Evolutionary conservation across 805 yeast genomes (phyloP).

Genomic region (Kluyveromyces aestuarii): DNA sequence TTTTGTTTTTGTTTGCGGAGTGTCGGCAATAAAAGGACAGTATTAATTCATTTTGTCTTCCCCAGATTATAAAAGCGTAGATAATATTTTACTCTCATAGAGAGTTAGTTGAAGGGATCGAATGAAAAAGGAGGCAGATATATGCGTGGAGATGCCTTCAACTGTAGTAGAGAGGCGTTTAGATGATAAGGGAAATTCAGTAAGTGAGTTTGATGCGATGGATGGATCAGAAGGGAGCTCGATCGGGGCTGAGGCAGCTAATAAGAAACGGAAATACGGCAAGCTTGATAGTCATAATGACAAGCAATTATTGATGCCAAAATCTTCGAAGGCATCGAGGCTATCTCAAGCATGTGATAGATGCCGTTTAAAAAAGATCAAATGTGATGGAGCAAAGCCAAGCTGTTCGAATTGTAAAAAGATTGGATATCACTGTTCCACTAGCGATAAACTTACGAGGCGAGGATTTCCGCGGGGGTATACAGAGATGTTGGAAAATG

Average conservation of each 20-base stretch:
- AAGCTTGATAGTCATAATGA: conserved; percentile 17
- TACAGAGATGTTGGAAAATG: conserved; percentile 63
- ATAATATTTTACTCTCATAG: neutral
- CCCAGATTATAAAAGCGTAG: neutral
- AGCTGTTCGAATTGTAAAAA: conserved; percentile 56
- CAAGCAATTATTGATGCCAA: conserved; percentile 14
- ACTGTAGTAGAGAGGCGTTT: neutral
- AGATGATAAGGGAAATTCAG: neutral
- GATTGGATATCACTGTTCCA: conserved; percentile 59
- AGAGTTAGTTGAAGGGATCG: neutral
- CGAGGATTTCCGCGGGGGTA: conserved; percentile 77
- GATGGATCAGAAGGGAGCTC: neutral
- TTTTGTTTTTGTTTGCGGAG: neutral
- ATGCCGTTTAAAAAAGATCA: conserved; percentile 66
- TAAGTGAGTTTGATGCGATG: neutral
- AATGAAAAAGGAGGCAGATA: too few species aligned
- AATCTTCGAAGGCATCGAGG: conserved; percentile 27
- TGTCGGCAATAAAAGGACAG: neutral
- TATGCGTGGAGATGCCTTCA: neutral
- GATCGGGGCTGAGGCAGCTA: neutral
- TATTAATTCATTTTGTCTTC: neutral
- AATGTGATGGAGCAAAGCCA: conserved; percentile 66
- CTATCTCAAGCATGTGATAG: conserved; percentile 78
- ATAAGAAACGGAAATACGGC: neutral
- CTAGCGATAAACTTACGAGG: conserved; percentile 64